These are phyloP conservation scores for Brassica juncea DNA, from an alignment of 345 rosid species.

Conservation along the genomic window DNA sequence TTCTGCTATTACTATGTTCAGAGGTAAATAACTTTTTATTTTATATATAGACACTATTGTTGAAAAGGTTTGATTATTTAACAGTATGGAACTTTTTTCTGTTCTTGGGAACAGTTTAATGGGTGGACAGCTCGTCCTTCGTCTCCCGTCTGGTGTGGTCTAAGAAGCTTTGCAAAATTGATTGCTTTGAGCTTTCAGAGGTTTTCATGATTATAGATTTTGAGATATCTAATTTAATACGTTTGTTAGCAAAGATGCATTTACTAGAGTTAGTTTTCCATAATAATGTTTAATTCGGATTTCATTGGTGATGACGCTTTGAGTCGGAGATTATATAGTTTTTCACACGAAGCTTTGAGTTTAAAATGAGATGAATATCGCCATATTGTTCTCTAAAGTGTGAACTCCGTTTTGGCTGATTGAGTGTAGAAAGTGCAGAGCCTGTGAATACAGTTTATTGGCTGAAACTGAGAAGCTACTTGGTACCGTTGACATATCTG, in stretches of 20 bases:
- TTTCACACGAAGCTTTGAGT: neutral
- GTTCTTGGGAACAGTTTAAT: constrained; percentile 51
- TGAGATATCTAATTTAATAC: neutral
- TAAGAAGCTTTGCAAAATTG: constrained; percentile 35
- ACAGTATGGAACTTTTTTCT: neutral
- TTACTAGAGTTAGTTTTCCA: constrained; percentile 17
- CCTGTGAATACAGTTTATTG: neutral
- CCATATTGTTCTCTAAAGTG: neutral
- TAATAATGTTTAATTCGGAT: constrained; percentile 3
- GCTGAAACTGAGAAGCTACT: neutral
- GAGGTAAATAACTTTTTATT: constrained; percentile 40
- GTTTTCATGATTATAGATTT: constrained; percentile 16
- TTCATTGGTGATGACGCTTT: constrained; percentile 4
- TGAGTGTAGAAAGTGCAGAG: neutral
- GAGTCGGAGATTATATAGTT: constrained; percentile 8
- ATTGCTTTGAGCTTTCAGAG: neutral
- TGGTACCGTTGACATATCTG: neutral
- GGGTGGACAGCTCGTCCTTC: constrained; percentile 88
- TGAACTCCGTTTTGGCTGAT: neutral
- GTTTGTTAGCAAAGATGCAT: constrained; percentile 30
- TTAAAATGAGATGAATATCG: neutral
- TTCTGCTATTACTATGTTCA: constrained; percentile 87
- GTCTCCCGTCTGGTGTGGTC: constrained; percentile 90
- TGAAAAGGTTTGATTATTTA: constrained; percentile 9
- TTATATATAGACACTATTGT: neutral